Conservation (phyloP, 2,329 filamentous ascomycete genomes). For the Penicillium sp. region DNA sequence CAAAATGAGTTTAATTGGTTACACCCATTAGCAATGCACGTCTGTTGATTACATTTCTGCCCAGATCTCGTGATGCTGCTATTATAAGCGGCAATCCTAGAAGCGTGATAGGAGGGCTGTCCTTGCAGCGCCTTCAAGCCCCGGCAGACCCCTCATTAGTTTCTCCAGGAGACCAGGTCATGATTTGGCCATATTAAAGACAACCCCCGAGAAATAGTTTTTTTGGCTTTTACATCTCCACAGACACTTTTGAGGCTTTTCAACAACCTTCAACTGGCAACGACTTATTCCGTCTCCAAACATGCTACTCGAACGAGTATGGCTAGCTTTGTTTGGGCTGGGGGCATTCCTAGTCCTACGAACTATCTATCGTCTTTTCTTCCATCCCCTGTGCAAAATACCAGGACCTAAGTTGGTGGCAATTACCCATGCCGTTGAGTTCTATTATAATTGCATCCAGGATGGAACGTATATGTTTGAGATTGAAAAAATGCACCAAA, state of each 20-base stretch:
- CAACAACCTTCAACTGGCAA: neutral
- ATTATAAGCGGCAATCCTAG: neutral
- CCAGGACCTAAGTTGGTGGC: slow-evolving; percentile 29
- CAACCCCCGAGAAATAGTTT: neutral
- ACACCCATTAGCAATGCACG: too few species aligned
- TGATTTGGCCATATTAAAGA: neutral
- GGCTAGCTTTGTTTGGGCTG: neutral
- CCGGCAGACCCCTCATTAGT: neutral
- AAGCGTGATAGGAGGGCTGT: neutral
- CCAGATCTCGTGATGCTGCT: too few species aligned
- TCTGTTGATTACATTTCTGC: too few species aligned
- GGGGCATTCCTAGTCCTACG: neutral
- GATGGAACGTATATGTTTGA: slow-evolving; percentile 26
- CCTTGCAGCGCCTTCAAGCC: neutral
- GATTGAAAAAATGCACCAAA: slow-evolving; percentile 27
- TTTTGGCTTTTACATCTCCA: too few species aligned
- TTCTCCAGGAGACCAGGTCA: too few species aligned
- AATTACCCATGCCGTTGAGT: slow-evolving; percentile 30
- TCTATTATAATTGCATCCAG: slow-evolving; percentile 26
- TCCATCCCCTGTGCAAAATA: slow-evolving; percentile 28
- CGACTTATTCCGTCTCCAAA: too few species aligned
- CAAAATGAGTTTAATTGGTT: too few species aligned
- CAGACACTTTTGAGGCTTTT: neutral
- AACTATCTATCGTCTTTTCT: slow-evolving; percentile 19
- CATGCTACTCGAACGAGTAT: neutral